phyloP scores from a whole-genome alignment of 768 basidiomycete species.

The Amylocystis lapponica region DNA sequence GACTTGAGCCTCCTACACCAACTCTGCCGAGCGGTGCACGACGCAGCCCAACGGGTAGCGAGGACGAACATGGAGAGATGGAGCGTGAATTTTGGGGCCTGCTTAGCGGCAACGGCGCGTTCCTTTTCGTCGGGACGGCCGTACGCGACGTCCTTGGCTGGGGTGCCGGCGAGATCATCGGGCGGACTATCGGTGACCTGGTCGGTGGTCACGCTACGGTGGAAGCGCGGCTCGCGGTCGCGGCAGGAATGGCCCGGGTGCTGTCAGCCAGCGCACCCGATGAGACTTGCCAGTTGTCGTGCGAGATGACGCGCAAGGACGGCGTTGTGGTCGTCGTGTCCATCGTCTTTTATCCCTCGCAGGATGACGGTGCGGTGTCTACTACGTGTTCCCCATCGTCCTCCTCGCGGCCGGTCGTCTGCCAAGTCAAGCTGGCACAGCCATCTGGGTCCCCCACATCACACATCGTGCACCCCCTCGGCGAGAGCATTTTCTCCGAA shows the following conservation, averaged over 20 bases:
- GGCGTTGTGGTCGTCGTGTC: conserved; percentile 24
- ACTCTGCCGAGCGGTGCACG: not conserved
- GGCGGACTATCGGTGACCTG: conserved; percentile 38
- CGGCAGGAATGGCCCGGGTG: conserved; percentile 4
- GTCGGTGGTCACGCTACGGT: conserved; percentile 11
- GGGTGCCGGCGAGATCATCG: conserved; percentile 47
- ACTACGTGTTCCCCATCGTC: not conserved
- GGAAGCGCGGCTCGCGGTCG: conserved; percentile 16
- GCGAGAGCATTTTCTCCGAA: conserved; percentile 62
- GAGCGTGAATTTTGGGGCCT: conserved; percentile 51
- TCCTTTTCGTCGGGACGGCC: conserved; percentile 45
- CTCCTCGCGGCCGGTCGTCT: conserved; percentile 18
- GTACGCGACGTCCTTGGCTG: conserved; percentile 65
- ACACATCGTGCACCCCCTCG: conserved; percentile 10
- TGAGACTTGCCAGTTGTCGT: conserved; percentile 25
- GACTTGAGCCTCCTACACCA: conserved; percentile 24
- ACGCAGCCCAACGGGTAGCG: no score
- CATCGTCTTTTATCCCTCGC: conserved; percentile 35
- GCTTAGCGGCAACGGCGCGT: conserved; percentile 38
- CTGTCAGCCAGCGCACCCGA: conserved; percentile 1
- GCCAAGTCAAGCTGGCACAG: conserved; percentile 21
- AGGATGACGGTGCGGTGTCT: conserved; percentile 7
- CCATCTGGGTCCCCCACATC: conserved; percentile 2
- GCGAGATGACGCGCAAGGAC: conserved; percentile 37
- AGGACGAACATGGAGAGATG: conserved; percentile 22